Conservation (phyloP, 495 filamentous ascomycete species). For the Aspergillus bertholletiae region DNA sequence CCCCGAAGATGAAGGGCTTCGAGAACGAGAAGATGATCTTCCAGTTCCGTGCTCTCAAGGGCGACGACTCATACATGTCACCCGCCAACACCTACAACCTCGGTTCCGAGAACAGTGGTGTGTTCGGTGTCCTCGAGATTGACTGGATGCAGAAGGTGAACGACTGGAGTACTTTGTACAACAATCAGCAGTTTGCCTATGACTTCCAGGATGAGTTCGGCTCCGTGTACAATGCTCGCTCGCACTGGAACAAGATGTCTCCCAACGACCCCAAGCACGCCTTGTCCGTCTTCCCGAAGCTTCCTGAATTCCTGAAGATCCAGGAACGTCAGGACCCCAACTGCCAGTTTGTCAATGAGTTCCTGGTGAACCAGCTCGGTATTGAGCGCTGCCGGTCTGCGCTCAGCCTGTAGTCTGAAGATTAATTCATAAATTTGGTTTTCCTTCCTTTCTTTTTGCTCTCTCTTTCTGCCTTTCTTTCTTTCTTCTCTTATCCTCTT, state of each 20-base stretch:
- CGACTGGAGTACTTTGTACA: slow-evolving; percentile 14
- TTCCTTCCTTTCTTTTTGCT: too few relatives aligned
- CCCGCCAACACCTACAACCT: slow-evolving; percentile 20
- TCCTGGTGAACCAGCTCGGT: slow-evolving; percentile 15
- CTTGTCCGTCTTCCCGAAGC: slow-evolving; percentile 14
- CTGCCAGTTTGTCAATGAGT: slow-evolving; percentile 22
- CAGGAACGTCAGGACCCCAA: slow-evolving; percentile 21
- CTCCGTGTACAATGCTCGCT: slow-evolving; percentile 16
- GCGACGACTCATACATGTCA: slow-evolving; percentile 16
- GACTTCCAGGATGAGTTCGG: slow-evolving; percentile 17
- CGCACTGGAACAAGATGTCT: slow-evolving; percentile 25
- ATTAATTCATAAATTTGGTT: too few relatives aligned
- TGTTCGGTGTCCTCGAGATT: slow-evolving; percentile 17
- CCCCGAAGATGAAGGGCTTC: slow-evolving; percentile 11
- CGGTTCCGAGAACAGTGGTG: slow-evolving; percentile 5
- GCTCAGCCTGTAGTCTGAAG: not conserved
- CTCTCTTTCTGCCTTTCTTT: not conserved
- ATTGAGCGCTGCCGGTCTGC: slow-evolving; percentile 11
- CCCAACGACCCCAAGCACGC: slow-evolving; percentile 14
- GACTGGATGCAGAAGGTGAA: slow-evolving; percentile 19
- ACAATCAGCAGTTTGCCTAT: slow-evolving; percentile 10
- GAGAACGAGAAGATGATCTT: slow-evolving; percentile 10
- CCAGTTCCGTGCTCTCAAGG: slow-evolving; percentile 10
- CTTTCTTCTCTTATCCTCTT: not conserved
- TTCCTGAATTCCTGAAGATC: slow-evolving; percentile 15